Evolutionary conservation across 768 basidiomycete species (phyloP), one percentile per base, ranked within the genome.

Genomic region (Leccinum boreale): DNA sequence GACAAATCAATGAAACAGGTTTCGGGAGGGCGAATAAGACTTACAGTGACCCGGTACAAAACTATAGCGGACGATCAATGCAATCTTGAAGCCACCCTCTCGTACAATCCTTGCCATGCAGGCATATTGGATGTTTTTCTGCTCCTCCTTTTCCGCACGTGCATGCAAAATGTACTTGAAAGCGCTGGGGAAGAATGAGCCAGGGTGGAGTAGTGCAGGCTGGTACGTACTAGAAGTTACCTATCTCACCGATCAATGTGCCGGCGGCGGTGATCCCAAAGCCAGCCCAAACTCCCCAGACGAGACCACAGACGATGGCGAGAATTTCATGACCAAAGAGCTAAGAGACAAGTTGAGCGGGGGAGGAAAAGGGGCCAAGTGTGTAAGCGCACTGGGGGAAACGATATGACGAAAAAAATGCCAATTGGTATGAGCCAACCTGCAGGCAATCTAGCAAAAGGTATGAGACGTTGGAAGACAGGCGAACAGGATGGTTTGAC

Each of bases 241-340:
- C 93, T 15, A 93, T 74, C 78, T 95, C 93, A 39, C 92, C 94
- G 0, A 94, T 47, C 63, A 93, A 85, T 0, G 92, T 94, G 1
- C 92, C 90, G 7, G 85, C 89, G 3, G 83, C 82, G 17, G 92
- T 90, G 66, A 97, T 95, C 0, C 74, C 94, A 64, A 96, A 96
- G 3, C 94, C 94, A 23, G 80, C 67, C 80, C 94, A 87, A 2
- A 94, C 76, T 3, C 92, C 93, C 92, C 92, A 97, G 3, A 96
- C 90, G 33, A 96, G 71, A 17, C 94, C 94, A 65, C 92, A 93
- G 7, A 96, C 77, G 35, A 95, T 81, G 23, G 91, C 90, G 42
- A 96, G 79, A 56, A 96, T 90, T 78, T 96, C 94, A 61, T 96
- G 94, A 5, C 94, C 94, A 65, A 94, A 94, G 17, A 96, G 82